Evolutionary conservation across 805 yeast species (phyloP).

Genomic region (Candida ulmi): DNA sequence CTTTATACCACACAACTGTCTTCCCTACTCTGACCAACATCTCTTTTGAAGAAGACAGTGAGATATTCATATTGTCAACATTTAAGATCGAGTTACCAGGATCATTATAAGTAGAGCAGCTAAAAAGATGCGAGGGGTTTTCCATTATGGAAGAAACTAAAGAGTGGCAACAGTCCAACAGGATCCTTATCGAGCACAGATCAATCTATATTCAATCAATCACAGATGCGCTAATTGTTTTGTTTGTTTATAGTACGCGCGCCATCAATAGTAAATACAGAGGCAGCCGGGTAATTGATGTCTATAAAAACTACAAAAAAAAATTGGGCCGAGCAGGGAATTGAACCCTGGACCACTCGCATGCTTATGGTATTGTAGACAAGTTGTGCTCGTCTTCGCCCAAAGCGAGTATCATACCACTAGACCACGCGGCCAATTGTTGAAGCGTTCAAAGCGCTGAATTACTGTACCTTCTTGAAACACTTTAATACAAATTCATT

Average conservation of each 20-base stretch:
- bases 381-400: constrained; percentile 19
- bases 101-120: too few species aligned
- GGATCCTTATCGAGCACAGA: too few species aligned
- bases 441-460: too few species aligned
- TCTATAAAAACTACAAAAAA: constrained; percentile 1
- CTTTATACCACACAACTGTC: constrained; percentile 44
- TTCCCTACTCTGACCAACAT: constrained; percentile 31
- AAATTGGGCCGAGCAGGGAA: constrained; percentile 28
- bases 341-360: constrained; percentile 30
- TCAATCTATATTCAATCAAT: too few species aligned
- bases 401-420: constrained; percentile 30
- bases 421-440: constrained; percentile 27
- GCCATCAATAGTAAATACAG: too few species aligned
- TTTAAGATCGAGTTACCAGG: not conserved
- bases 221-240: too few species aligned
- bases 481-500: too few species aligned
- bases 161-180: too few species aligned
- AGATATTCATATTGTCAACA: not conserved
- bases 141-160: too few species aligned
- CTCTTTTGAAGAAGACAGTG: constrained; percentile 17
- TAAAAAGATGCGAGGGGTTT: not conserved
- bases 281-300: not conserved
- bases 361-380: constrained; percentile 15
- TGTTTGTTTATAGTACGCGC: too few species aligned
- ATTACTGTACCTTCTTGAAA: too few species aligned